phyloP scores from a whole-genome alignment of 2,329 filamentous ascomycete species.

The Arthrobotrys conoides region DNA sequence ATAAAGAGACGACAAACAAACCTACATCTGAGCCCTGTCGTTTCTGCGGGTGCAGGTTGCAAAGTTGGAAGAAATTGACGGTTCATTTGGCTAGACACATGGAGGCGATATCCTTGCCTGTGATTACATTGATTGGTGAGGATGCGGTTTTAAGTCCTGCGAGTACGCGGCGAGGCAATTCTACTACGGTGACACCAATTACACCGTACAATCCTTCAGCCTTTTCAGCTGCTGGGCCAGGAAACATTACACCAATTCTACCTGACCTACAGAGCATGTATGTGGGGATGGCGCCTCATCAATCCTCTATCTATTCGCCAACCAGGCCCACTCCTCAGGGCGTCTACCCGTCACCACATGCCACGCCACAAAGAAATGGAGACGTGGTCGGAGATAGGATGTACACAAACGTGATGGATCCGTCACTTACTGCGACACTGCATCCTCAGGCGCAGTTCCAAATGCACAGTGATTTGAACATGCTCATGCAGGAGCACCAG shows the following conservation, averaged over 20 bases:
- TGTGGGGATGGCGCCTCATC: conserved; percentile 32
- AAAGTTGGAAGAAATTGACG: conserved; percentile 91
- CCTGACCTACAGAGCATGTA: conserved; percentile 54
- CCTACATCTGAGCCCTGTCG: conserved; percentile 85
- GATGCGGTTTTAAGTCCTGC: conserved; percentile 65
- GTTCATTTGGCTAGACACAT: conserved; percentile 96
- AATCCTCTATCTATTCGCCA: conserved; percentile 53
- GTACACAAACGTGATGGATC: conserved; percentile 47
- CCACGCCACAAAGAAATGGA: conserved; percentile 54
- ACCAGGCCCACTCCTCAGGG: conserved; percentile 48
- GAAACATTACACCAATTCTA: conserved; percentile 48
- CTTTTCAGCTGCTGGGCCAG: conserved; percentile 31
- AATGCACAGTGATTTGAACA: conserved; percentile 49
- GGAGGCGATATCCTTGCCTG: conserved; percentile 89
- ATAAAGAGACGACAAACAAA: conserved; percentile 75
- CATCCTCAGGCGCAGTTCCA: conserved; percentile 46
- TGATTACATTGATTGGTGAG: conserved; percentile 73
- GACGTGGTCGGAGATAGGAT: conserved; percentile 55
- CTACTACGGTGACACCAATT: conserved; percentile 57
- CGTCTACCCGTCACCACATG: conserved; percentile 47
- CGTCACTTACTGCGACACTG: conserved; percentile 38
- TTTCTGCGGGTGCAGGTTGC: conserved; percentile 86
- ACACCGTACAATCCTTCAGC: conserved; percentile 54
- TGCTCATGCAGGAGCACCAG: conserved; percentile 57
- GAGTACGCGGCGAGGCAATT: conserved; percentile 54